These are phyloP conservation scores for Zymoseptoria crescenta DNA, from an alignment of 2,329 filamentous ascomycete species.

Conservation along the genomic window DNA sequence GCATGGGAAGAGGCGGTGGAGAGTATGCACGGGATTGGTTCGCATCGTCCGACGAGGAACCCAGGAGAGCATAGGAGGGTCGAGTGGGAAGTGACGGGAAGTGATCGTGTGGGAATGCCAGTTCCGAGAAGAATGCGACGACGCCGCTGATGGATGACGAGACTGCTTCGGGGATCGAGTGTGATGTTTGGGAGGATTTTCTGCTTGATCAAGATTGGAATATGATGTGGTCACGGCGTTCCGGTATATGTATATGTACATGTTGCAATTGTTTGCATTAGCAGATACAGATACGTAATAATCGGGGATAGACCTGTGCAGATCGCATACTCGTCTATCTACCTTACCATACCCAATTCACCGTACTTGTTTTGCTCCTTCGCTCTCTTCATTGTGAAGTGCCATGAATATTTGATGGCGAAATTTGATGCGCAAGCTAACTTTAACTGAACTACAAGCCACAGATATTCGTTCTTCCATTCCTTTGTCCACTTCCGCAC, in stretches of 20 bases:
- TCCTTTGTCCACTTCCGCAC: not conserved
- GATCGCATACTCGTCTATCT: not conserved
- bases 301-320: not conserved
- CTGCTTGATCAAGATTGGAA: not conserved
- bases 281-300: not conserved
- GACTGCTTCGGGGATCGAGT: not conserved
- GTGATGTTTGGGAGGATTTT: not conserved
- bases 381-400: too few relatives aligned
- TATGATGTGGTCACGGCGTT: not conserved
- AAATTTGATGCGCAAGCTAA: not conserved
- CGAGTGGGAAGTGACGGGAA: not conserved
- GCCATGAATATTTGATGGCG: not conserved
- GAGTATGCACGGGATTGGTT: not conserved
- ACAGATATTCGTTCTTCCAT: too few relatives aligned
- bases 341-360: too few relatives aligned
- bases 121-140: not conserved
- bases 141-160: not conserved
- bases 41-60: too few relatives aligned
- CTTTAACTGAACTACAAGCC: too few relatives aligned
- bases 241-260: not conserved
- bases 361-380: too few relatives aligned
- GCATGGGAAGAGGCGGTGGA: not conserved
- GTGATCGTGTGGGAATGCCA: not conserved
- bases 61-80: not conserved
- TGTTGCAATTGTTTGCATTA: not conserved